These are phyloP conservation scores for Talaromyces sp. DNA, from an alignment of 2,329 filamentous ascomycete genomes.

Conservation along the genomic window DNA sequence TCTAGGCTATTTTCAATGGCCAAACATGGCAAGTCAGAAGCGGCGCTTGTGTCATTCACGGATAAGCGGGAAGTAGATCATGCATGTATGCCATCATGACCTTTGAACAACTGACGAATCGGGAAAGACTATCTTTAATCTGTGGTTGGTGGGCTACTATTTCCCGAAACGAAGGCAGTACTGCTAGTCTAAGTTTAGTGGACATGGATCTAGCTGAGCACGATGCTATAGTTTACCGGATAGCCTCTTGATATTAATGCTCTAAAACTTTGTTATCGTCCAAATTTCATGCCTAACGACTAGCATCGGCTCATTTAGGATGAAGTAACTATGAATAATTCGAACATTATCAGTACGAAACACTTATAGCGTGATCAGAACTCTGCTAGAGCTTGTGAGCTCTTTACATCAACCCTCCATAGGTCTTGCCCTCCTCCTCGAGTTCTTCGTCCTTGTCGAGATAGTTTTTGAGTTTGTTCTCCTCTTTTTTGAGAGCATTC, in stretches of 20 bases:
- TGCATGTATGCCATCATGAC: background rate
- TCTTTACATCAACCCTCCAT: slow-evolving; percentile 10
- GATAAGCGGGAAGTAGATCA: background rate
- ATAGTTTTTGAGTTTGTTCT: background rate
- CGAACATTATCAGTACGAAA: background rate
- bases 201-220: background rate
- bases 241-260: too few species aligned
- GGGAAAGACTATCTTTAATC: background rate
- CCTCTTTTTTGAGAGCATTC: background rate
- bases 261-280: background rate
- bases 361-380: background rate
- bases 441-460: slow-evolving; percentile 15
- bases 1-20: background rate
- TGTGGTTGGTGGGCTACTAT: background rate
- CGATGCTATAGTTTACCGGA: background rate
- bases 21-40: background rate
- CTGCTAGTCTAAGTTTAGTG: background rate
- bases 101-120: background rate
- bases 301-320: background rate
- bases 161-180: background rate
- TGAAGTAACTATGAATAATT: background rate
- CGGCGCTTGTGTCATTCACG: background rate
- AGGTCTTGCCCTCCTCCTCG: slow-evolving; percentile 7
- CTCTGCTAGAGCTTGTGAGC: background rate
- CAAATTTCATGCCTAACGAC: background rate